A percentile compares a stretch with the other conserved stretches of the same genome.
These are phyloP conservation scores for Escallonia rubra DNA, from an alignment of 129 eudicot species.

Conservation along the genomic window DNA sequence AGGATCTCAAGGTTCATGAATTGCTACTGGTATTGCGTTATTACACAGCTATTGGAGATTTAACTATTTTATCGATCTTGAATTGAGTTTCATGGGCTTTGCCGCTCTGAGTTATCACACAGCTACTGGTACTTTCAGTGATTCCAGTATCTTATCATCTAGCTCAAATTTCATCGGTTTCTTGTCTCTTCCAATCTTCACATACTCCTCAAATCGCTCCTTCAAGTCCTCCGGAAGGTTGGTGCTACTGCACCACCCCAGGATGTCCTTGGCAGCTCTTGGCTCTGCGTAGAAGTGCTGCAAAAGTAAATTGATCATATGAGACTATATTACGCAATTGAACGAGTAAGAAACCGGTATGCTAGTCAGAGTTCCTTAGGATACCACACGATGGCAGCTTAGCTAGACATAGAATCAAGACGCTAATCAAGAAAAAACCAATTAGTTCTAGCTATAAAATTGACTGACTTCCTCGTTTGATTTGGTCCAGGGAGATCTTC, in stretches of 20 bases:
- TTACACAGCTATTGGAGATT: no score
- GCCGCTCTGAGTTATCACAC: conserved; percentile 27
- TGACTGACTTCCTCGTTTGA: neutral
- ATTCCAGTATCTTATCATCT: conserved; percentile 87
- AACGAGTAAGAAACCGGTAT: no score
- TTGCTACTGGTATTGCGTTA: no score
- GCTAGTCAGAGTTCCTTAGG: no score
- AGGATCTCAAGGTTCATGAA: no score
- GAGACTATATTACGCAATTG: no score
- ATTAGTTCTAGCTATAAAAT: neutral
- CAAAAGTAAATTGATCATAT: conserved; percentile 13
- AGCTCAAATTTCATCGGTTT: conserved; percentile 67
- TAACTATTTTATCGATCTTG: no score
- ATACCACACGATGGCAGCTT: no score
- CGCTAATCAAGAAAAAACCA: neutral
- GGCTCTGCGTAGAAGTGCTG: conserved; percentile 99
- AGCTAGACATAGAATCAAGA: neutral
- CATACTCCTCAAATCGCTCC: conserved; percentile 86
- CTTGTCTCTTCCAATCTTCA: conserved; percentile 96
- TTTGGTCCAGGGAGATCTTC: neutral
- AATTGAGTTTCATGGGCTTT: no score
- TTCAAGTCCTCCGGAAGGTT: conserved; percentile 79
- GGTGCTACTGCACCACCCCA: conserved; percentile 76
- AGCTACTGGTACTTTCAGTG: conserved; percentile 66
- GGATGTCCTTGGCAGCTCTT: conserved; percentile 84